Percentiles rank a stretch among this genome's conserved stretches.
These are phyloP conservation scores for Artomyces pyxidatus DNA, from an alignment of 768 basidiomycete genomes.

Conservation along the genomic window DNA sequence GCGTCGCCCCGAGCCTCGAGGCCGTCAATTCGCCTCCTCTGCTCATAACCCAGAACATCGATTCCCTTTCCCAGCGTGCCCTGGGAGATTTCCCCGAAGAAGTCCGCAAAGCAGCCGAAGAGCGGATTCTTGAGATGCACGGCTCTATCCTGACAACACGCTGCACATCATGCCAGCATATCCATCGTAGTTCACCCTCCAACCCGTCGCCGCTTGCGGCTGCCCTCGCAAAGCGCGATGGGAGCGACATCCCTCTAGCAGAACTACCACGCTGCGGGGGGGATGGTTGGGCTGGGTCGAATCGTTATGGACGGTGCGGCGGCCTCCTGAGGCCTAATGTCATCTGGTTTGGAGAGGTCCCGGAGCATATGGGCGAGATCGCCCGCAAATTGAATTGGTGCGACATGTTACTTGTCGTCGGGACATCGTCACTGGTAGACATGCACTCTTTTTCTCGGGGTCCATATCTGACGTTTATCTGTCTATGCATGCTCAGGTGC, in stretches of 20 bases:
- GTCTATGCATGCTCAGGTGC: too few species aligned
- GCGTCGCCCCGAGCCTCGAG: slow-evolving; percentile 34
- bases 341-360: slow-evolving; percentile 32
- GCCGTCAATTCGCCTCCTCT: slow-evolving; percentile 29
- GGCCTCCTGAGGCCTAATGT: slow-evolving; percentile 28
- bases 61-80: slow-evolving; percentile 38
- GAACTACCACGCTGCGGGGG: slow-evolving; percentile 23
- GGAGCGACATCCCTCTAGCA: slow-evolving; percentile 21
- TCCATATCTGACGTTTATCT: too few species aligned
- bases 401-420: slow-evolving; percentile 30
- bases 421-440: slow-evolving; percentile 27
- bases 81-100: slow-evolving; percentile 18
- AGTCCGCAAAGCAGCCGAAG: background rate
- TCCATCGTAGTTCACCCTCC: slow-evolving; percentile 30
- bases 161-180: slow-evolving; percentile 42
- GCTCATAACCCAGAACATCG: slow-evolving; percentile 53
- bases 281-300: background rate
- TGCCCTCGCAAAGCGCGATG: too few species aligned
- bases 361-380: slow-evolving; percentile 23
- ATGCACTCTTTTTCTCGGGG: background rate
- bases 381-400: slow-evolving; percentile 19
- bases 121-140: slow-evolving; percentile 44
- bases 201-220: slow-evolving; percentile 38
- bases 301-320: slow-evolving; percentile 15
- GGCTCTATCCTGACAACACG: slow-evolving; percentile 44